phyloP scores from a whole-genome alignment of 495 filamentous ascomycete species.

The Hypoxylon fragiforme region DNA sequence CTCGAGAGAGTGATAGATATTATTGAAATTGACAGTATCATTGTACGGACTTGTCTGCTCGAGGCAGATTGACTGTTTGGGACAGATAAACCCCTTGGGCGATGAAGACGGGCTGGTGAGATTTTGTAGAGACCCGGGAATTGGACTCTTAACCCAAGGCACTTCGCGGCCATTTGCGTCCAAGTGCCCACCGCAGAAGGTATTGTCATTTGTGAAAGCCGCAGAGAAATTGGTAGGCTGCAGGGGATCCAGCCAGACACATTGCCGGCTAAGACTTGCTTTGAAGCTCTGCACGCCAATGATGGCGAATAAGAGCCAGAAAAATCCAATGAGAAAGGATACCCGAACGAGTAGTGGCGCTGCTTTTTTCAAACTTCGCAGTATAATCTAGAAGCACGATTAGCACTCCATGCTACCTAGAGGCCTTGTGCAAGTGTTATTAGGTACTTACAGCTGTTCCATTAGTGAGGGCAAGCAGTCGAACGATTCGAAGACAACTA shows the following conservation, averaged over 20 bases:
- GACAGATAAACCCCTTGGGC: conserved; percentile 92
- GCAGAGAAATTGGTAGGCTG: conserved; percentile 48
- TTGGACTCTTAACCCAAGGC: conserved; percentile 63
- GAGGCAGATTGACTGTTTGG: conserved; percentile 77
- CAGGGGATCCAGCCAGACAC: conserved; percentile 76
- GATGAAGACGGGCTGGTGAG: conserved; percentile 47
- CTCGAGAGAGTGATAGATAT: conserved; percentile 87
- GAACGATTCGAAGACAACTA: conserved; percentile 87
- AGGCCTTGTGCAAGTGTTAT: too few species aligned
- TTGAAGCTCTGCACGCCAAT: conserved; percentile 98
- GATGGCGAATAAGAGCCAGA: conserved; percentile 98
- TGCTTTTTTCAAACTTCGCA: conserved; percentile 93
- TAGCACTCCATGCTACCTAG: background rate
- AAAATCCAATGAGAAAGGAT: conserved; percentile 94
- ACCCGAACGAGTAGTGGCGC: conserved; percentile 93
- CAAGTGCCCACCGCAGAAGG: conserved; percentile 86
- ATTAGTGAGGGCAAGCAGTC: conserved; percentile 85
- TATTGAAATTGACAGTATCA: conserved; percentile 90
- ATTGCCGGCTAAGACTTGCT: conserved; percentile 83
- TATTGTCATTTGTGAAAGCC: conserved; percentile 58
- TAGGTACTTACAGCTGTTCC: conserved; percentile 74
- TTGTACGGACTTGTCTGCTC: conserved; percentile 80
- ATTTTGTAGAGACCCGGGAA: conserved; percentile 34
- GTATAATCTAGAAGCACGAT: conserved; percentile 66
- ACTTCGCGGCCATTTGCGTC: conserved; percentile 55